Percentiles rank a stretch among this genome's conserved stretches.
phyloP scores from a whole-genome alignment of 495 filamentous ascomycete genomes.

The Penicillium lividum region DNA sequence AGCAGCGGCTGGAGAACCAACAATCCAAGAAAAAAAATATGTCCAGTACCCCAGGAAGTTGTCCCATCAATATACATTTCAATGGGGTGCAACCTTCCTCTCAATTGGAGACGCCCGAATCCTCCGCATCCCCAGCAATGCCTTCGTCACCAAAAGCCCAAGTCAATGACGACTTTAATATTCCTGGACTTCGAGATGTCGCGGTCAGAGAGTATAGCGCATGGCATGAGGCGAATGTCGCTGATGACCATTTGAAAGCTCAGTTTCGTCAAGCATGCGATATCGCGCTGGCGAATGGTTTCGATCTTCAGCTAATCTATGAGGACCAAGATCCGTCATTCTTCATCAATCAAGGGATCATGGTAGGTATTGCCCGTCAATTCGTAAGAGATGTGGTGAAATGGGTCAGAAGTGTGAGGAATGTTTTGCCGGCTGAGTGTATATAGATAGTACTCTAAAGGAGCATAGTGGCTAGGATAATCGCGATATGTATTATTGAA shows the following conservation, averaged over 20 bases:
- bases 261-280: slow-evolving; percentile 21
- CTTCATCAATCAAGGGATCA: slow-evolving; percentile 29
- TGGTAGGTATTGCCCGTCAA: slow-evolving; percentile 26
- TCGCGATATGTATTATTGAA: neutral
- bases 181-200: slow-evolving; percentile 11
- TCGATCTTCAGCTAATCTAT: slow-evolving; percentile 30
- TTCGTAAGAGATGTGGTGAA: slow-evolving; percentile 17
- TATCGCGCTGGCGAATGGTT: slow-evolving; percentile 23
- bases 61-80: slow-evolving; percentile 10
- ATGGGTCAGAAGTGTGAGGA: slow-evolving; percentile 12
- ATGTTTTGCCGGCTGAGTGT: neutral
- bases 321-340: slow-evolving; percentile 28
- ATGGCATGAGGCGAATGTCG: slow-evolving; percentile 26
- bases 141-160: neutral
- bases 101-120: neutral
- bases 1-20: slow-evolving; percentile 8
- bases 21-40: slow-evolving; percentile 5
- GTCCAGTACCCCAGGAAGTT: neutral
- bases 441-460: neutral
- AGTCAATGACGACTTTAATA: slow-evolving; percentile 2
- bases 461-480: neutral
- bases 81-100: slow-evolving; percentile 9
- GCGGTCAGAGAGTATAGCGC: slow-evolving; percentile 21
- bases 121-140: neutral
- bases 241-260: slow-evolving; percentile 19